A percentile compares a stretch with the other conserved stretches of the same genome.
These are phyloP conservation scores for Atkinsonella hypoxylon DNA, from an alignment of 2,329 filamentous ascomycete genomes.

Conservation along the genomic window DNA sequence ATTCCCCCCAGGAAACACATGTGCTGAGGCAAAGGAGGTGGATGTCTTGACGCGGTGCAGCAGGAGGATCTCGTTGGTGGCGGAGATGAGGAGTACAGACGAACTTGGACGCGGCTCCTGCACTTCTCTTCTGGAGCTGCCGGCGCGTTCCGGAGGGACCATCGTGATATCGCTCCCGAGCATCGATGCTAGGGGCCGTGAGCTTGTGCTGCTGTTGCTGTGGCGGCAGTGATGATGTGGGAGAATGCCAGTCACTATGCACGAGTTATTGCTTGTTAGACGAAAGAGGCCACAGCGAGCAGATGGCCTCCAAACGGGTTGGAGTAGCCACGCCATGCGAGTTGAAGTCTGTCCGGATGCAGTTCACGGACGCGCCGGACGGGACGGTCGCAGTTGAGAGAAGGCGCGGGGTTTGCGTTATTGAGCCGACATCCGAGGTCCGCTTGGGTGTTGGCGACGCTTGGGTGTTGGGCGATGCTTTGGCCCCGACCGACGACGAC, in stretches of 20 bases:
- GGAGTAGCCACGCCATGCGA: slow-evolving; percentile 5
- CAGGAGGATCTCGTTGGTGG: slow-evolving; percentile 75
- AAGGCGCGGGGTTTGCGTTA: not conserved
- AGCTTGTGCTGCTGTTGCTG: not conserved
- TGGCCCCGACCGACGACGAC: no score
- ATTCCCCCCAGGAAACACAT: slow-evolving; percentile 91
- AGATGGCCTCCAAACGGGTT: slow-evolving; percentile 1
- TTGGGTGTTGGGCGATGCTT: no score
- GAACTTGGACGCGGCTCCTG: slow-evolving; percentile 51
- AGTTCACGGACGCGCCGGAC: not conserved
- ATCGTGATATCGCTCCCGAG: not conserved
- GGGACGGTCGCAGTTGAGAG: not conserved
- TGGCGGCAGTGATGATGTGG: not conserved
- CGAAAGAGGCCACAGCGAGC: slow-evolving; percentile 1
- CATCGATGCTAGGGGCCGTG: not conserved
- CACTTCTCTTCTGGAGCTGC: slow-evolving; percentile 12
- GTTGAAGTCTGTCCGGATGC: not conserved
- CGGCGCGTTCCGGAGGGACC: slow-evolving; percentile 6
- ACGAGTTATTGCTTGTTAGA: not conserved
- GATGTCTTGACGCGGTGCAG: slow-evolving; percentile 77
- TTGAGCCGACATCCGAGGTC: slow-evolving; percentile 10
- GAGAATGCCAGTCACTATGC: not conserved
- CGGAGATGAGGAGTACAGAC: slow-evolving; percentile 76
- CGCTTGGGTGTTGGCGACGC: not conserved
- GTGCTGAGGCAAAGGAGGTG: slow-evolving; percentile 75